These are phyloP conservation scores for Naganishia onofrii DNA, from an alignment of 768 basidiomycete genomes.

Conservation along the genomic window DNA sequence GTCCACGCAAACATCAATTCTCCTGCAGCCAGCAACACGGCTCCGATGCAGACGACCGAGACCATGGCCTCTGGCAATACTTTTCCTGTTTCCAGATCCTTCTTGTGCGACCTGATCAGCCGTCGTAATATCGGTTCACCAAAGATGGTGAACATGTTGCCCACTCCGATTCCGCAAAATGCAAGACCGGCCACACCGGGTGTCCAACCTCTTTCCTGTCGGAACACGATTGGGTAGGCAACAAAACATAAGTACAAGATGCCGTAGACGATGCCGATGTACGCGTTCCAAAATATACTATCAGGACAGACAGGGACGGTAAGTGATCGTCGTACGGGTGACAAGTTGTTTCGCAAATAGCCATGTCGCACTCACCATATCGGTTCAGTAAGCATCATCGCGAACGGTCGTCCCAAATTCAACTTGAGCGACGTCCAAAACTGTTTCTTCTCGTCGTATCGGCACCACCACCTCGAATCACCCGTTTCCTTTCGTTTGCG, in stretches of 20 bases:
- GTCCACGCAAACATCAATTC: slow-evolving; percentile 41
- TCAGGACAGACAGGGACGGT: neutral
- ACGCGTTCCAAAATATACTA: slow-evolving; percentile 28
- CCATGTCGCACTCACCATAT: slow-evolving; percentile 13
- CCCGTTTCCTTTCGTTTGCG: slow-evolving; percentile 21
- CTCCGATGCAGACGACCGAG: slow-evolving; percentile 50
- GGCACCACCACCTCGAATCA: slow-evolving; percentile 22
- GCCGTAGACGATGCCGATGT: slow-evolving; percentile 26
- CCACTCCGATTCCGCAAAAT: slow-evolving; percentile 51
- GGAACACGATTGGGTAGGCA: slow-evolving; percentile 55
- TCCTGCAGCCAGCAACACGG: slow-evolving; percentile 46
- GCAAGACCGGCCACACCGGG: slow-evolving; percentile 53
- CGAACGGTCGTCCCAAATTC: slow-evolving; percentile 18
- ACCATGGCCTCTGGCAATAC: slow-evolving; percentile 54
- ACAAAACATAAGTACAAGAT: slow-evolving; percentile 38
- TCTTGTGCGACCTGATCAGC: slow-evolving; percentile 47
- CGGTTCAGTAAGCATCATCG: slow-evolving; percentile 28
- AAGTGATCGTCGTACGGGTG: neutral
- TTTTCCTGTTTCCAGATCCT: slow-evolving; percentile 44
- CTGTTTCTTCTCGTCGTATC: slow-evolving; percentile 22
- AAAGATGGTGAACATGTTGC: slow-evolving; percentile 38
- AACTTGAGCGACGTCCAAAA: slow-evolving; percentile 6
- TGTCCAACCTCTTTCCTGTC: slow-evolving; percentile 51
- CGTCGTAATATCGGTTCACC: slow-evolving; percentile 45
- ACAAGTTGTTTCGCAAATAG: neutral